Base-by-base conservation (phyloP, 2,329 filamentous ascomycete genomes). In the Aspergillus eucalypticola region DNA sequence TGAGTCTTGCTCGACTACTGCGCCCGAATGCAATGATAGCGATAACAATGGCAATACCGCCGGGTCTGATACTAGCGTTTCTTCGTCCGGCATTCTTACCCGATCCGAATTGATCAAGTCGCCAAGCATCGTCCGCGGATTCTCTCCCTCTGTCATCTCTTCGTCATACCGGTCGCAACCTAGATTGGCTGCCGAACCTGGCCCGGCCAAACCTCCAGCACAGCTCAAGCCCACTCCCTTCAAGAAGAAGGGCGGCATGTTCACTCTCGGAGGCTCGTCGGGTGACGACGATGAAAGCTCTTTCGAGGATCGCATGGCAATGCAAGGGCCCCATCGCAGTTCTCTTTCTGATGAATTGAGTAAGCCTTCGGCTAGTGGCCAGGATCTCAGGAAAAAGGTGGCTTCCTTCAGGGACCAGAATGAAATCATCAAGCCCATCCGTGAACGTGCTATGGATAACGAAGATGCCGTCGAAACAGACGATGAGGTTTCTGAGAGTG, bases 241-340 rank as follows among this genome's bases (percentile, higher is more conserved):
- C 60, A 91, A 90, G 79, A 86, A 85, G 66, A 89, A 92, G 69
- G 85, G 86, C 68, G 83, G 86, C 53, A 87, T 88, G 76, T 86
- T 86, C 67, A 81, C 82, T 5, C 83, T 96, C 6, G 92, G 92
- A 53, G 92, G 92, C 55, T 96, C 92, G 0, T 96, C 91, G 54
- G 92, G 89, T 29, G 92, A 93, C 67, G 91, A 95, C 61, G 88
- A 90, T 61, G 88, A 90, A 63, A 90, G 88, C 74, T 96, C 92
- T 0, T 84, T 88, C 49, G 86, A 89, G 64, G 83, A 84, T 48
- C 81, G 82, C 66, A 83, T 92, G 65, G 85, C 70, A 69, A 81
- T 70, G 75, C 82, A 60, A 73, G 80, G 67, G 15, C 75, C 77
- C 13, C 78, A 81, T 60, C 82, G 81, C 54, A 87, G 84, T 73